Base-by-base conservation (phyloP, 805 yeast genomes). In the Candida koratica region DNA sequence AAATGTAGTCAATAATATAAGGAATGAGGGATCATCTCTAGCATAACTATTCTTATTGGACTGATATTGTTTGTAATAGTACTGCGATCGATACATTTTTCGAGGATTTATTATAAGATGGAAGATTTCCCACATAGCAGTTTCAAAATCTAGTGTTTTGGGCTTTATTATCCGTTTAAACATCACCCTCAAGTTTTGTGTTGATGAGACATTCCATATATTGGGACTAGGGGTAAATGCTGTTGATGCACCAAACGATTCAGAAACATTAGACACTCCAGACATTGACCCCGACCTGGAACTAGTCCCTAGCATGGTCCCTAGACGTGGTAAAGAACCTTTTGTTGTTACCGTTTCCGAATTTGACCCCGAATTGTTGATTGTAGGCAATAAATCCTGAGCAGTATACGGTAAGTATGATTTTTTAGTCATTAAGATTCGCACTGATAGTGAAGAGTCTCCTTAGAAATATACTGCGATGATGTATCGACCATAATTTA, bases 11-110 rank as follows among this genome's bases (percentile, higher is more conserved):
- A 88, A 64, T 26, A 89, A 62, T 20, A 89, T 72, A 43, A 85
- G 77, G 52, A 89, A 88, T 17, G 93, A 80, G 0, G 97, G 97
- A 57, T 88, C 97, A 58, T 89, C 96, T 45, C 97, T 71, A 1
- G 95, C 80, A 81, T 94, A 87, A 45, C 77, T 75, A 14, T 58
- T 58, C 32, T 42, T 46, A 27, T 44, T 46, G 18, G 52, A 49
- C 25, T 42, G 43, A 25, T 44, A 28, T 49, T 79, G 83, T 46
- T 85, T 88, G 53, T 84, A 86, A 43, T 60, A 62, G 54, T 84
- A 86, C 41, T 86, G 73, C 14, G 88, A 75, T 44, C 84, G 73
- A 64, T 84, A 88, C 51, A 88, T 94, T 43, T 84, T 79, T 49
- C 81, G 76, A 2, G 97, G 97, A 27, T 80, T 75, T 17, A 78